A percentile compares a stretch with the other conserved stretches of the same genome.
phyloP scores from a whole-genome alignment of 2,329 filamentous ascomycete species.

The Ceratocystis ficicola region DNA sequence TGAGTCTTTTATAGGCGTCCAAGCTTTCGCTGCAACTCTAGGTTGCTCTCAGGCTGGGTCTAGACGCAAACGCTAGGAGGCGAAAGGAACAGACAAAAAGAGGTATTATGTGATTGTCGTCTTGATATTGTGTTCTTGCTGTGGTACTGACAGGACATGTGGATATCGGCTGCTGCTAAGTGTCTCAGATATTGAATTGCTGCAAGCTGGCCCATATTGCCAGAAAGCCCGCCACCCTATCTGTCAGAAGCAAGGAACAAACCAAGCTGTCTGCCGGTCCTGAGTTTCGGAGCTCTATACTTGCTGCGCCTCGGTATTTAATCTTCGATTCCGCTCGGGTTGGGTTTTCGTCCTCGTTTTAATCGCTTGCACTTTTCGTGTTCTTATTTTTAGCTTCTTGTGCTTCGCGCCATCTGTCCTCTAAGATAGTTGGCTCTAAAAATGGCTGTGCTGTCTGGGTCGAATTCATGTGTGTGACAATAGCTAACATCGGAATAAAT shows the following conservation, averaged over 20 bases:
- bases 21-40: neutral
- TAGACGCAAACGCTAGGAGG: neutral
- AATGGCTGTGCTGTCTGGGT: constrained; percentile 29
- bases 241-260: too few relatives aligned
- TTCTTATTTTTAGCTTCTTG: constrained; percentile 7
- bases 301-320: too few relatives aligned
- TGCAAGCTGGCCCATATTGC: neutral
- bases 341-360: neutral
- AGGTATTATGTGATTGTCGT: neutral
- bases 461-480: neutral
- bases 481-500: neutral
- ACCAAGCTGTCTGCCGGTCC: too few relatives aligned
- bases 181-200: neutral
- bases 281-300: too few relatives aligned
- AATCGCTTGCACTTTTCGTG: neutral
- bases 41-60: neutral
- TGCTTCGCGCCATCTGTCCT: constrained; percentile 23
- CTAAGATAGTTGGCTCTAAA: constrained; percentile 28
- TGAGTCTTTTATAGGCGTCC: neutral
- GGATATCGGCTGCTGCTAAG: neutral
- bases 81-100: neutral
- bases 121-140: too few relatives aligned
- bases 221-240: too few relatives aligned
- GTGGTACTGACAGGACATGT: neutral
- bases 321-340: neutral